Conservation (phyloP, 768 basidiomycete species). For the Rhodotorula graminis region DNA sequence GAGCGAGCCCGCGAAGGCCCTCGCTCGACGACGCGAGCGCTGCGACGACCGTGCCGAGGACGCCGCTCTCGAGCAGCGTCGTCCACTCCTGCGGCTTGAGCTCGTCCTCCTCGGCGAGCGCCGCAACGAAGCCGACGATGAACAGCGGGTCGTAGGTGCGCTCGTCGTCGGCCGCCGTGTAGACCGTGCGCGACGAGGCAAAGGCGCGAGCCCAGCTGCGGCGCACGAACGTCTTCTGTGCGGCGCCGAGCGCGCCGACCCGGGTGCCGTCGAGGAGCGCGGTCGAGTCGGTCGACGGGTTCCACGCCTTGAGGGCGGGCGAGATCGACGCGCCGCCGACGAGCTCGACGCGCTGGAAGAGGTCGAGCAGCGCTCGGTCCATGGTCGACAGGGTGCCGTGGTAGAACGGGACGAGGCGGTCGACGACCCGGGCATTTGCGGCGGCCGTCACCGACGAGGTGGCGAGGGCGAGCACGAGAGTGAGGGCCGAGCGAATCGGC, state of each 20-base stretch:
- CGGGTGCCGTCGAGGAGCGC: conserved; percentile 60
- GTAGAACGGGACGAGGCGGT: conserved; percentile 71
- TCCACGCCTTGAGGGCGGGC: conserved; percentile 66
- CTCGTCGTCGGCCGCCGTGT: conserved; percentile 43
- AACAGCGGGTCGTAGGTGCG: conserved; percentile 77
- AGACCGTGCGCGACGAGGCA: conserved; percentile 50
- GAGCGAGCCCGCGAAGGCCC: conserved; percentile 57
- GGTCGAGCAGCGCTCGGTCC: conserved; percentile 60
- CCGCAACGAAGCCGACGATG: conserved; percentile 61
- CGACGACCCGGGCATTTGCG: conserved; percentile 49
- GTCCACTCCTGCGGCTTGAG: conserved; percentile 69
- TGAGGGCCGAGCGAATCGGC: background rate
- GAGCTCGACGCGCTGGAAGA: conserved; percentile 32
- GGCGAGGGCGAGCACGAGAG: conserved; percentile 21
- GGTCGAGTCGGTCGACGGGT: conserved; percentile 53
- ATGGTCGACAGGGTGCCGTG: conserved; percentile 62
- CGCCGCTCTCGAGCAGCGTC: conserved; percentile 74
- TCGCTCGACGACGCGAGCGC: conserved; percentile 64
- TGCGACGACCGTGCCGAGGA: conserved; percentile 66
- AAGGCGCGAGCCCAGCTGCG: conserved; percentile 65
- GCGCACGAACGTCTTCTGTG: conserved; percentile 57
- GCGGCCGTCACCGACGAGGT: conserved; percentile 14
- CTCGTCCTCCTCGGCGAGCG: conserved; percentile 58
- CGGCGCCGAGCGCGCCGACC: conserved; percentile 54
- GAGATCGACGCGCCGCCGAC: conserved; percentile 55